Percentiles rank a stretch among this genome's conserved stretches.
Conservation (phyloP, 305 asterid genomes). For the Fraxinus latifolia region DNA sequence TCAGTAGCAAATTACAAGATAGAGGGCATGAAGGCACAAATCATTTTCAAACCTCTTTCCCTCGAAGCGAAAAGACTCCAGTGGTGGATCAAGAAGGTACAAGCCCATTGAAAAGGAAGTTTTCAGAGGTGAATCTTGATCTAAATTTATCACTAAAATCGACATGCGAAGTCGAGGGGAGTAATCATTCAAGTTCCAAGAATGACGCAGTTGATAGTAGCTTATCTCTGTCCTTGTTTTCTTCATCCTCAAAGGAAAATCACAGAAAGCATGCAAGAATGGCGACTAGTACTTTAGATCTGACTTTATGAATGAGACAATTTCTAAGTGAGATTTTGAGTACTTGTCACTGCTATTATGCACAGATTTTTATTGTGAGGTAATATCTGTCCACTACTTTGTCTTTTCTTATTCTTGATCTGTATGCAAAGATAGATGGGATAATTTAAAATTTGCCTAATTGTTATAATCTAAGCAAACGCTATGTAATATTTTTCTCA, state of each 20-base stretch:
- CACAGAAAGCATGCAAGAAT: slow-evolving; percentile 21
- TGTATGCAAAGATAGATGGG: slow-evolving; percentile 8
- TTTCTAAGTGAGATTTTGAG: slow-evolving; percentile 55
- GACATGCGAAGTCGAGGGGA: slow-evolving; percentile 23
- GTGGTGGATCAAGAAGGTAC: not conserved
- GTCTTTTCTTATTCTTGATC: slow-evolving; percentile 22
- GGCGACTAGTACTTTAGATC: slow-evolving; percentile 41
- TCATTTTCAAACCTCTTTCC: slow-evolving; percentile 14
- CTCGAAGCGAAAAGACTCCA: not conserved
- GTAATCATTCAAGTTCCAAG: slow-evolving; percentile 8
- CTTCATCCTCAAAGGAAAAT: slow-evolving; percentile 26
- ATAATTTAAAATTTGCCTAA: slow-evolving; percentile 3
- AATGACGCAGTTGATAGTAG: slow-evolving; percentile 35
- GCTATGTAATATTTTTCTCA: slow-evolving; percentile 11
- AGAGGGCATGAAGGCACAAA: slow-evolving; percentile 20
- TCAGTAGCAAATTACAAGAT: slow-evolving; percentile 23
- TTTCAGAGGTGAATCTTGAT: slow-evolving; percentile 46
- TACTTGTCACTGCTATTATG: slow-evolving; percentile 34
- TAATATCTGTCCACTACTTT: slow-evolving; percentile 14
- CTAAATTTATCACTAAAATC: slow-evolving; percentile 59
- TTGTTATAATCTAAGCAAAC: slow-evolving; percentile 20
- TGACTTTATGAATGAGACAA: slow-evolving; percentile 58
- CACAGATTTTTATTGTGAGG: slow-evolving; percentile 33
- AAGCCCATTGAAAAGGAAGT: slow-evolving; percentile 42
- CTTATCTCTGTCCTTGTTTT: slow-evolving; percentile 50